These are phyloP conservation scores for Septoria linicola DNA, from an alignment of 2,329 filamentous ascomycete genomes.

Conservation along the genomic window DNA sequence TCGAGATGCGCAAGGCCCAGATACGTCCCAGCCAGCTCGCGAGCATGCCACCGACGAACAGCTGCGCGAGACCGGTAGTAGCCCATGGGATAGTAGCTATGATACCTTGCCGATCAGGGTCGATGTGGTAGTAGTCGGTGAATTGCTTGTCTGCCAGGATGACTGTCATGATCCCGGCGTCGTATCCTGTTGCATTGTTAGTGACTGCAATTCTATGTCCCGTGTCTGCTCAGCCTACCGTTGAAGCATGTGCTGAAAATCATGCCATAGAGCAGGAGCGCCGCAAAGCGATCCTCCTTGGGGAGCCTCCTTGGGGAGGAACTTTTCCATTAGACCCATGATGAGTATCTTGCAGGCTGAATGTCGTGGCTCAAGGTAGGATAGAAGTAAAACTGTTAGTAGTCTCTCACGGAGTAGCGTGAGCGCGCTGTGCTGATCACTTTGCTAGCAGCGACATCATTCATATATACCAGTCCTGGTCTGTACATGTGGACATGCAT, in stretches of 20 bases:
- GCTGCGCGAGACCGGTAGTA: slow-evolving; percentile 43
- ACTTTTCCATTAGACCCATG: slow-evolving; percentile 39
- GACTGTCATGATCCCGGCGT: slow-evolving; percentile 47
- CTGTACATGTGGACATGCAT: neutral
- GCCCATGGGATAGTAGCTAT: slow-evolving; percentile 47
- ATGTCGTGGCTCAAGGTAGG: no score
- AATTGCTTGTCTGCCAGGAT: slow-evolving; percentile 47
- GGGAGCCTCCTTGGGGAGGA: slow-evolving; percentile 43
- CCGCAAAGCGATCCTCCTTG: slow-evolving; percentile 44
- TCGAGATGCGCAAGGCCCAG: slow-evolving; percentile 44
- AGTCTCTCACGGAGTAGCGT: no score
- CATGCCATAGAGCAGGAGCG: slow-evolving; percentile 42
- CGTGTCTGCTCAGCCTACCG: slow-evolving; percentile 27
- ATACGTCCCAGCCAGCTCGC: slow-evolving; percentile 42
- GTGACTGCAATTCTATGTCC: neutral
- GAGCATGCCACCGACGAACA: slow-evolving; percentile 43
- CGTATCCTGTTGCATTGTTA: slow-evolving; percentile 31
- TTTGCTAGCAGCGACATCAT: neutral
- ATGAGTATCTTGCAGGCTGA: no score
- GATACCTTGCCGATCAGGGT: slow-evolving; percentile 39
- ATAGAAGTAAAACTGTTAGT: no score
- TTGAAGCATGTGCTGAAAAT: slow-evolving; percentile 45
- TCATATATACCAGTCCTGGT: neutral
- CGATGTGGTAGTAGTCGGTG: slow-evolving; percentile 43
- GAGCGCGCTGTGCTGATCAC: neutral